Conservation (phyloP, 495 filamentous ascomycete species). For the Lentithecium fluviatile region DNA sequence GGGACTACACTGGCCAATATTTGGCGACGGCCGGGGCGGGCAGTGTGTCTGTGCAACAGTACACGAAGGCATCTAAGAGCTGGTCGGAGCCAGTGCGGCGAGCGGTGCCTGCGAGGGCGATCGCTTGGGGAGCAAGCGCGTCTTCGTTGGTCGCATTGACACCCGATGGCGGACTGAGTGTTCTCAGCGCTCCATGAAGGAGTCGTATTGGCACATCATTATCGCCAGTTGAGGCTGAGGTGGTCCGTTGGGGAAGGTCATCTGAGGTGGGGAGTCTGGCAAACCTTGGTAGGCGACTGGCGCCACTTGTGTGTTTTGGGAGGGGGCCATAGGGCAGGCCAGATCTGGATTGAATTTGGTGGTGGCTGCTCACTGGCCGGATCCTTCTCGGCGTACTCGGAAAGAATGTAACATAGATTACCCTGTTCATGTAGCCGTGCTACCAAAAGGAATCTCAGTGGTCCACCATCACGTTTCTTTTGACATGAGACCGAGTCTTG, state of each 20-base stretch:
- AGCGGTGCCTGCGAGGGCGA: slow-evolving; percentile 68
- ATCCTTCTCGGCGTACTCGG: background rate
- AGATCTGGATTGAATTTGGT: background rate
- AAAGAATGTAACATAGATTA: slow-evolving; percentile 32
- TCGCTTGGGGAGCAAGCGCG: slow-evolving; percentile 76
- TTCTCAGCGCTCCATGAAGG: slow-evolving; percentile 48
- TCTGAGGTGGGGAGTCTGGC: background rate
- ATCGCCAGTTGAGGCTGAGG: background rate
- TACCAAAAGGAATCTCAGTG: slow-evolving; percentile 10
- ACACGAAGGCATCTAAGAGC: slow-evolving; percentile 73
- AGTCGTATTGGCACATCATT: background rate
- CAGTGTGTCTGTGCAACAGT: slow-evolving; percentile 83
- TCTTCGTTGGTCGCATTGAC: slow-evolving; percentile 71
- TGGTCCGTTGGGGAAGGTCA: too few relatives aligned
- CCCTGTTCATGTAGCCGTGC: slow-evolving; percentile 1
- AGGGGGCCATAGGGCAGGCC: background rate
- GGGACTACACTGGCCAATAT: slow-evolving; percentile 96
- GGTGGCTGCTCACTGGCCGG: background rate
- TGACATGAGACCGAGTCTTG: slow-evolving; percentile 17
- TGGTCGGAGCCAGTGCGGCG: slow-evolving; percentile 86
- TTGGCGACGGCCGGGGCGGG: slow-evolving; percentile 77
- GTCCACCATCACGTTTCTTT: slow-evolving; percentile 18
- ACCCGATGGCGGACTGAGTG: slow-evolving; percentile 68
- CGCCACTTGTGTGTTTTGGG: background rate
- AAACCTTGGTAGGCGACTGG: background rate